Percentiles rank a stretch among this genome's conserved stretches.
These are phyloP conservation scores for Xylariaceae sp. DNA, from an alignment of 2,329 filamentous ascomycete species.

Conservation along the genomic window DNA sequence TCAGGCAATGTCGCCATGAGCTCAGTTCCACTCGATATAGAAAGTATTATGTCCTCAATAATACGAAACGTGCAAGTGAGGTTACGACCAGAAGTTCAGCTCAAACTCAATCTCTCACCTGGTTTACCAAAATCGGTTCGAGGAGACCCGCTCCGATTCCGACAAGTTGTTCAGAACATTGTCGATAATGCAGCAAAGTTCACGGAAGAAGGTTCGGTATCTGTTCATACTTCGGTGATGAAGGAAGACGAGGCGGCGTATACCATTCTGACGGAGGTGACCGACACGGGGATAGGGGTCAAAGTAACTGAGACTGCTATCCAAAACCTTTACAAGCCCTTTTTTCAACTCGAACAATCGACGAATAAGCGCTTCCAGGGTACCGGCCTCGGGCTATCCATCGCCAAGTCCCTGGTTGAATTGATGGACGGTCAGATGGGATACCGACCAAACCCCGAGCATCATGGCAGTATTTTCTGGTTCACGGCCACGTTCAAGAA, in stretches of 20 bases:
- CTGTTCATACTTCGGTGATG: constrained; percentile 3
- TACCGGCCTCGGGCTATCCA: constrained; percentile 18
- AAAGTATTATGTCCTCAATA: constrained; percentile 2
- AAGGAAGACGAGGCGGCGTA: constrained; percentile 5
- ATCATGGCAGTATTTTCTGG: constrained; percentile 14
- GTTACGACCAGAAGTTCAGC: constrained; percentile 13
- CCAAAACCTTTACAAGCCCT: constrained; percentile 14
- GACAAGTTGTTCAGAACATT: constrained; percentile 18
- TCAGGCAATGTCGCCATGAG: constrained; percentile 13
- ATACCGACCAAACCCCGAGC: constrained; percentile 9
- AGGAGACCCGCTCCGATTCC: constrained; percentile 18
- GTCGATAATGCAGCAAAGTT: constrained; percentile 20
- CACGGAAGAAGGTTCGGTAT: constrained; percentile 13
- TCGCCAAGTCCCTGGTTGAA: constrained; percentile 16
- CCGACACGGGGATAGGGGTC: constrained; percentile 18
- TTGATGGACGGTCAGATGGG: constrained; percentile 16
- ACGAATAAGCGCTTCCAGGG: constrained; percentile 20
- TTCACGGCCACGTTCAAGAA: constrained; percentile 19
- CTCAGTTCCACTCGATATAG: constrained; percentile 12
- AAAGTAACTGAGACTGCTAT: constrained; percentile 1
- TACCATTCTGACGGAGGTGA: constrained; percentile 15
- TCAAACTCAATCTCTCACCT: constrained; percentile 9
- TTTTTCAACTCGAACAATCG: constrained; percentile 17
- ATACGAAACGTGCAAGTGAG: constrained; percentile 16
- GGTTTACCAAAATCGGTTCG: neutral